Percentiles rank a stretch among this genome's conserved stretches.
Conservation (phyloP, 192 early-diverging fungal genomes). For the Coemansia umbellata region DNA sequence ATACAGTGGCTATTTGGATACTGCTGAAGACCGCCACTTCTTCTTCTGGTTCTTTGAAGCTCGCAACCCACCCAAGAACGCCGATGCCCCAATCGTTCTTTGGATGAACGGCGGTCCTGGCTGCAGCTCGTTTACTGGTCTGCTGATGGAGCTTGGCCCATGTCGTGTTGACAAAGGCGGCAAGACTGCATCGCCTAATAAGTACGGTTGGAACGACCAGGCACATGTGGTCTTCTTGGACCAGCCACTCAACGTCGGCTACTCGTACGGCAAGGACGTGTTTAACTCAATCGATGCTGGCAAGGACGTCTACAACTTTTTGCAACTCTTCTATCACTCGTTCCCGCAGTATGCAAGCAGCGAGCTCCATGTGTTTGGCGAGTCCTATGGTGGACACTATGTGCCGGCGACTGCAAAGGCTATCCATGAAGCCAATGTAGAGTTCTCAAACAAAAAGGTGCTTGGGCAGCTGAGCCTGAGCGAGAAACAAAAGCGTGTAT, state of each 20-base stretch:
- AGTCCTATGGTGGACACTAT: constrained; percentile 89
- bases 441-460: constrained; percentile 24
- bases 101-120: constrained; percentile 87
- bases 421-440: constrained; percentile 75
- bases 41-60: constrained; percentile 99
- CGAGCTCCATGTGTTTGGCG: constrained; percentile 87
- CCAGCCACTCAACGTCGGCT: constrained; percentile 91
- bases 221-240: constrained; percentile 84
- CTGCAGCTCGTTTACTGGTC: constrained; percentile 72
- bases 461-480: constrained; percentile 14
- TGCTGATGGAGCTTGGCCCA: constrained; percentile 84
- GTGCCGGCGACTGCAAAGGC: constrained; percentile 84
- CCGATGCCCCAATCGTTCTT: constrained; percentile 69
- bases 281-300: constrained; percentile 72
- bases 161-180: constrained; percentile 81
- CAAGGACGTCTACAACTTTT: constrained; percentile 84
- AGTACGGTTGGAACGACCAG: constrained; percentile 85
- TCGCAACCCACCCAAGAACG: constrained; percentile 60
- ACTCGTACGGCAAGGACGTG: constrained; percentile 75
- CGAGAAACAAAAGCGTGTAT: constrained; percentile 50
- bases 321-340: constrained; percentile 86
- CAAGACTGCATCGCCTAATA: constrained; percentile 61
- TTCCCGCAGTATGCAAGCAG: constrained; percentile 77
- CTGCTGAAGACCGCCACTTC: constrained; percentile 71
- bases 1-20: constrained; percentile 78